Evolutionary conservation across 2,329 filamentous ascomycete species (phyloP), one percentile per base, ranked within the genome.

Genomic region (Pseudogymnoascus destructans): DNA sequence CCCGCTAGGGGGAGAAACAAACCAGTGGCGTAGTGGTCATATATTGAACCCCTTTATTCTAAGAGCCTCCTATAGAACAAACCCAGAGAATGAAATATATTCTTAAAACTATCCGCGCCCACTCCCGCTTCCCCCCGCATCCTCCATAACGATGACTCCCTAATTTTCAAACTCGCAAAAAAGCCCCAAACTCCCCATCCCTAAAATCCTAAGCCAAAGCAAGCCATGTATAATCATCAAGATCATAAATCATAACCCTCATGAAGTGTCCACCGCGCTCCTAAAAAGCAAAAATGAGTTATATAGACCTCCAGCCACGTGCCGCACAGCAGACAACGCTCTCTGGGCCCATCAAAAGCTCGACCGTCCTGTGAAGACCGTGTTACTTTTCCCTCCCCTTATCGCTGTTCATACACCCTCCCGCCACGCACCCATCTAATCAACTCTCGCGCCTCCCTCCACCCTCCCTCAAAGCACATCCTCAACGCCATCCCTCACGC

Each of bases 401-500:
- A 9, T n/a, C 19, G 40, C 42, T 49, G 42, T 49, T 27, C 42
- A 49, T 49, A 49, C 42, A 49, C 42, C 40, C 11, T 27, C 23
- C 8, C 17, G 23, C 7, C 23, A 27, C 15, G 42, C 42, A 27
- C 42, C 42, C 42, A 27, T 49, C 42, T 49, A 49, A 15, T 49
- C 46, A 17, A n/a, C 46, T 32, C 9, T 52, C 25, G 46, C 46
- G 10, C 46, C 46, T 1, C 32, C 38, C 36, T 54, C 32, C 17
- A 30, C 36, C 10, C 61, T 59, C 23, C 57, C 61, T 35, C 63
- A 58, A 38, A 69, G 58, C 49, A 69, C 66, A 59, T 69, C 67
- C 60, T 69, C 66, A 23, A 68, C 59, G 3, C 67, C 67, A 58
- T 61, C 66, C 30, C 63, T 63, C 8, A 69, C 59, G 13, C 60